Percentiles rank a stretch among this genome's conserved stretches.
phyloP scores from a whole-genome alignment of 495 filamentous ascomycete genomes.

The Aspergillus hancockii region DNA sequence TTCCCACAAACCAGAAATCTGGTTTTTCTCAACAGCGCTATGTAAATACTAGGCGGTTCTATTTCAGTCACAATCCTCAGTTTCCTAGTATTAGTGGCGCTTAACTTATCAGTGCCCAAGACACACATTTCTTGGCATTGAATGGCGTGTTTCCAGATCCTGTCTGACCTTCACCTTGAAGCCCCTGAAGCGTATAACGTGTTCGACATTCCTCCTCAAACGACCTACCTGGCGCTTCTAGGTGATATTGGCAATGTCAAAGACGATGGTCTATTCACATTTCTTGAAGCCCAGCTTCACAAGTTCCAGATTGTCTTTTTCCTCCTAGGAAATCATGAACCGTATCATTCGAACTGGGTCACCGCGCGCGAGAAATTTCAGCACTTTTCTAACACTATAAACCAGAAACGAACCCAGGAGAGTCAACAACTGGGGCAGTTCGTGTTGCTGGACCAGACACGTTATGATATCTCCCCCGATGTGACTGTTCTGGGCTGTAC shows the following conservation, averaged over 20 bases:
- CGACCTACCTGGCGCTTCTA: conserved; percentile 55
- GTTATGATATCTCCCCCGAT: conserved; percentile 35
- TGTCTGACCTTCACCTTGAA: conserved; percentile 62
- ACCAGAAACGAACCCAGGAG: conserved; percentile 3
- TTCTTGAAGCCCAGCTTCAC: conserved; percentile 46
- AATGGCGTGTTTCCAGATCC: conserved; percentile 48
- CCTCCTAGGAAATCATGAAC: conserved; percentile 59
- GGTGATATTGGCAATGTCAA: conserved; percentile 56
- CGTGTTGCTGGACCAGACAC: conserved; percentile 46
- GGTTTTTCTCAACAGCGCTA: not conserved
- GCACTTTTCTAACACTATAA: conserved; percentile 24
- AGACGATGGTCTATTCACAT: conserved; percentile 41
- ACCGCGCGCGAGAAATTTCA: conserved; percentile 24
- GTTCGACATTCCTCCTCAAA: conserved; percentile 44
- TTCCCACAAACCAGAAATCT: not conserved
- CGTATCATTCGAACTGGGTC: conserved; percentile 47
- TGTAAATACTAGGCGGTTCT: not conserved
- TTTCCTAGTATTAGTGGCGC: not conserved
- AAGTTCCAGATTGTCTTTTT: conserved; percentile 51
- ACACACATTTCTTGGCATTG: not conserved
- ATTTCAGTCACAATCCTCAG: not conserved
- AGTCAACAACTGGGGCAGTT: conserved; percentile 37
- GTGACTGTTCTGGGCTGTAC: conserved; percentile 51
- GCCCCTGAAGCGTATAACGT: conserved; percentile 43
- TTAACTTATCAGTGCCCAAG: not conserved